Evolutionary conservation across 1,284 basidiomycete genomes (phyloP).

Genomic region (Schizopora paradoxa): DNA sequence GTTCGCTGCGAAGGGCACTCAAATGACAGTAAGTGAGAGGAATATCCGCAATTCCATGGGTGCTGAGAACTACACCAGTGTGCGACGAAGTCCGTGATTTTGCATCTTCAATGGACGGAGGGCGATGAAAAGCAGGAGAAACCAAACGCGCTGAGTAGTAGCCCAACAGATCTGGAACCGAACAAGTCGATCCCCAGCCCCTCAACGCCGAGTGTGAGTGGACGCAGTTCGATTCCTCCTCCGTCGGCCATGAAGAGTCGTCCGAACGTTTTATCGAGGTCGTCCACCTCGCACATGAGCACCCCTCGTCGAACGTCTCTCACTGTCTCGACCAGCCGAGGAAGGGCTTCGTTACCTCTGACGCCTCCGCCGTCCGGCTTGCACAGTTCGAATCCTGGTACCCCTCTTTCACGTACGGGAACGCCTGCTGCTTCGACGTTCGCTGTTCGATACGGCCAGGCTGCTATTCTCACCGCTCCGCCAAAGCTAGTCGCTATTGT

Average conservation of each 20-base stretch:
- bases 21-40: conserved; percentile 69
- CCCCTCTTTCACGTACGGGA: conserved; percentile 13
- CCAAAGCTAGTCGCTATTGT: conserved; percentile 75
- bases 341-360: conserved; percentile 8
- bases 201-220: no score
- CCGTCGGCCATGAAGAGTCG: conserved; percentile 19
- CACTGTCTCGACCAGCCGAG: conserved; percentile 13
- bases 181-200: conserved; percentile 27
- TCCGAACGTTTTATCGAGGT: conserved; percentile 7
- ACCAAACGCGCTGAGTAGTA: conserved; percentile 19
- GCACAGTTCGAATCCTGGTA: conserved; percentile 12
- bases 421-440: conserved; percentile 30
- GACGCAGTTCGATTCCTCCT: conserved; percentile 40
- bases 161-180: conserved; percentile 13
- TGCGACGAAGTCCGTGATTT: conserved; percentile 81
- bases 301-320: conserved; percentile 13
- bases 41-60: neutral
- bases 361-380: neutral
- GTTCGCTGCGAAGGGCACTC: conserved; percentile 87
- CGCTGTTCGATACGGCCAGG: conserved; percentile 53
- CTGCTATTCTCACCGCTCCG: conserved; percentile 69
- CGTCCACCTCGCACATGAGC: conserved; percentile 21
- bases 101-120: conserved; percentile 86
- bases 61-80: conserved; percentile 44
- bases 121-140: conserved; percentile 36